Percentiles rank a stretch among this genome's conserved stretches.
Evolutionary conservation across 371 early-diverging fungal species (phyloP).

Genomic region (Mucor mucedo): DNA sequence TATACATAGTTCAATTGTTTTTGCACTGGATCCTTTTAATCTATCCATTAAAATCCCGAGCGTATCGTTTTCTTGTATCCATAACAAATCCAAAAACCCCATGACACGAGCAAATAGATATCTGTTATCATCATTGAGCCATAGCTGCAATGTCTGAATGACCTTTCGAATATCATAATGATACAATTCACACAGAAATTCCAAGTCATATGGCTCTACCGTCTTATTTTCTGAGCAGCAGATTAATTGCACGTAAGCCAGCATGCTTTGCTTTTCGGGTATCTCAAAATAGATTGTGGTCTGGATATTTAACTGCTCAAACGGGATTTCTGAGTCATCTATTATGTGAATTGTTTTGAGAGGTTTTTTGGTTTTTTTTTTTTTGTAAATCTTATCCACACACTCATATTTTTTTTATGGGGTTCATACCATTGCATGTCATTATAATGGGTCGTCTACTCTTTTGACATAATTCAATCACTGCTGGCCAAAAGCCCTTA

Average conservation of each 20-base stretch:
- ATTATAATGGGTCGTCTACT: conserved; percentile 81
- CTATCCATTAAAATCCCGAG: background rate
- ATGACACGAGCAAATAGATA: conserved; percentile 20
- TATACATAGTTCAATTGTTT: conserved; percentile 2
- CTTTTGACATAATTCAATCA: conserved; percentile 67
- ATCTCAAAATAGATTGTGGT: conserved; percentile 20
- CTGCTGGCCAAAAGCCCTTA: conserved; percentile 77
- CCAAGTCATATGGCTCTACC: conserved; percentile 27
- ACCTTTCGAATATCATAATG: conserved; percentile 36
- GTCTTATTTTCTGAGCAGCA: conserved; percentile 22
- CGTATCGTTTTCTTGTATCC: background rate
- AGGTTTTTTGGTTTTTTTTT: no score
- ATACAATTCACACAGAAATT: conserved; percentile 25
- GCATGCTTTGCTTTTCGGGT: conserved; percentile 24
- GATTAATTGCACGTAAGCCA: conserved; percentile 40
- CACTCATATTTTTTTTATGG: background rate
- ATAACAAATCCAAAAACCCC: conserved; percentile 6
- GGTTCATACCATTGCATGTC: conserved; percentile 70
- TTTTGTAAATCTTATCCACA: background rate
- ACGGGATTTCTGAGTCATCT: conserved; percentile 37
- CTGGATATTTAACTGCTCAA: conserved; percentile 32
- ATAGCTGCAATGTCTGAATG: conserved; percentile 39
- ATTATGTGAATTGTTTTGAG: background rate
- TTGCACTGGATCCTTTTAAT: background rate
- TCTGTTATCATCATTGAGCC: conserved; percentile 25